Evolutionary conservation across 805 yeast species (phyloP).

Genomic region (Nakazawaea wickerhamii): DNA sequence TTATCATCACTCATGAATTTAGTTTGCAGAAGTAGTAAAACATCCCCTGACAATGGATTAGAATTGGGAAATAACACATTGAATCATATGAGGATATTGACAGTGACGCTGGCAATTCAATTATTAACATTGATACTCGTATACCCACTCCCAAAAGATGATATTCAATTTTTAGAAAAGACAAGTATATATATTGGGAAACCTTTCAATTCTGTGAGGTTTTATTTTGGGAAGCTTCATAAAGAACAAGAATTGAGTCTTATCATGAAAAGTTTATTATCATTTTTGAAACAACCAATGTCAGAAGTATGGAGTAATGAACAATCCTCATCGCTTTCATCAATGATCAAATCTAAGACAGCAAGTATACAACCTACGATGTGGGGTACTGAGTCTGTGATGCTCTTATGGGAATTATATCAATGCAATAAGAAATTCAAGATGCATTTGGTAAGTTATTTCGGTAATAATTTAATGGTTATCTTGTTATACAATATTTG

Average conservation of each 20-base stretch:
- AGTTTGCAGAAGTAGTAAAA: conserved; percentile 44
- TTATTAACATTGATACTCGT: conserved; percentile 54
- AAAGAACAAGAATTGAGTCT: conserved; percentile 50
- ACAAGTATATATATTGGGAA: conserved; percentile 25
- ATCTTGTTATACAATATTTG: conserved; percentile 52
- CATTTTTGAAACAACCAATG: conserved; percentile 43
- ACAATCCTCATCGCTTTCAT: conserved; percentile 18
- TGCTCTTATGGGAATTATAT: conserved; percentile 69
- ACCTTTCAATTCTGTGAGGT: conserved; percentile 44
- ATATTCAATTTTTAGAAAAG: conserved; percentile 29
- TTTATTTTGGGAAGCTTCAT: conserved; percentile 46
- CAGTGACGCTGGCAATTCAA: conserved; percentile 55
- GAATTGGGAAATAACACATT: conserved; percentile 25
- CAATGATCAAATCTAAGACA: conserved; percentile 22
- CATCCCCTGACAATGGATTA: conserved; percentile 41
- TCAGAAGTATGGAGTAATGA: conserved; percentile 18
- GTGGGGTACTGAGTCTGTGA: conserved; percentile 54
- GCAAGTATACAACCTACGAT: conserved; percentile 22
- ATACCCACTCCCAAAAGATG: conserved; percentile 56
- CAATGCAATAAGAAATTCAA: conserved; percentile 65
- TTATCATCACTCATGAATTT: conserved; percentile 70
- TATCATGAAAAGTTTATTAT: conserved; percentile 41
- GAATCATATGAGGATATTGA: conserved; percentile 37
- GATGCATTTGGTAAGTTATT: conserved; percentile 36
- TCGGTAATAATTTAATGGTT: conserved; percentile 49